Evolutionary conservation across 495 filamentous ascomycete genomes (phyloP).

Genomic region (Pseudotulostoma volvatum): DNA sequence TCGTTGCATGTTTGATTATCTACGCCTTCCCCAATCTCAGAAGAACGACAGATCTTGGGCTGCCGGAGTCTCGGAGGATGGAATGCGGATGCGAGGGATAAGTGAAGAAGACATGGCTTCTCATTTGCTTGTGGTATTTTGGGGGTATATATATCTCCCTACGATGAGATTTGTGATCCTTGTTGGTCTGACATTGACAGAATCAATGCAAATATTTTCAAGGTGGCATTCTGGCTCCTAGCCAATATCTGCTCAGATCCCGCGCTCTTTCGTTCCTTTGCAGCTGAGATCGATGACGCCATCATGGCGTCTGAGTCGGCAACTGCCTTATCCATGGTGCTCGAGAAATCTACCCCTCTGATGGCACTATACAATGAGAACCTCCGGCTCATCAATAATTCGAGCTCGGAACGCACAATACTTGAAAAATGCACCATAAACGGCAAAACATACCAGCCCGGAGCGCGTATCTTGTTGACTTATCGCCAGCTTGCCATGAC

Average conservation of each 20-base stretch:
- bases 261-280: too few relatives aligned
- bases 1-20: neutral
- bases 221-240: neutral
- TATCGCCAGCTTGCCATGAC: conserved; percentile 1
- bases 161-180: neutral
- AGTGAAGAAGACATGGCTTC: neutral
- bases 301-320: too few relatives aligned
- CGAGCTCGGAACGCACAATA: too few relatives aligned
- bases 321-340: too few relatives aligned
- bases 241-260: neutral
- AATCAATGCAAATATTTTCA: neutral
- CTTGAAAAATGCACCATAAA: too few relatives aligned
- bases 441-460: too few relatives aligned
- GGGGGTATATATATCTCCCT: neutral
- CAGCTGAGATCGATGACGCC: too few relatives aligned
- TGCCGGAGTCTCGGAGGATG: neutral
- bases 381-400: too few relatives aligned
- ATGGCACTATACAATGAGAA: too few relatives aligned
- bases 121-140: neutral
- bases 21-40: neutral
- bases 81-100: neutral
- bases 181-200: neutral
- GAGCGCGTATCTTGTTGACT: too few relatives aligned
- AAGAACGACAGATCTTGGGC: neutral
- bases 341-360: too few relatives aligned